Evolutionary conservation across 2,329 filamentous ascomycete genomes (phyloP), one percentile per base, ranked within the genome.

Genomic region (Akanthomyces dipterigenus): DNA sequence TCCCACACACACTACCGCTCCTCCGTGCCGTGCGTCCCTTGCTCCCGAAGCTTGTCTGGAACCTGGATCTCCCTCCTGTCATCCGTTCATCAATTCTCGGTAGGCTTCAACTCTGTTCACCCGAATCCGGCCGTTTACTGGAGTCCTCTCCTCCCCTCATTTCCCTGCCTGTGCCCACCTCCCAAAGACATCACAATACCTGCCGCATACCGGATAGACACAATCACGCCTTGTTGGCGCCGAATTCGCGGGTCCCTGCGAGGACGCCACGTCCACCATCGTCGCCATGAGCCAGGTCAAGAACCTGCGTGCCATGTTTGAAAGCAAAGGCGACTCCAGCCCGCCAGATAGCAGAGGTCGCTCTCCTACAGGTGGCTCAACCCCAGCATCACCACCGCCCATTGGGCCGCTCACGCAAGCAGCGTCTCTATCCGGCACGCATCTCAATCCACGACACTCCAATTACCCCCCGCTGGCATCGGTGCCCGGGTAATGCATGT

Each of bases 241-340:
- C 40, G 20, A 54, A 51, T 22, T 40, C 49, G 58, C 40, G 58
- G 58, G 58, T 54, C 58, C 58, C 31, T 49, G 40, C 58, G 40
- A 54, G 58, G 58, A 60, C 58, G 22, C 49, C 58, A 16, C 58
- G 16, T 48, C 28, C 40, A 54, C 61, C 64, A 64, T 73, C 68
- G 74, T 75, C 74, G 77, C 73, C 70, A 86, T 86, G 83, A 86
- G 86, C 70, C 86, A 83, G 70, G 88, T 90, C 70, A 87, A 82
- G 77, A 90, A 89, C 76, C 84, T 93, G 66, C 82, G 88, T 68
- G 89, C 89, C 70, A 91, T 90, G 82, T 92, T 92, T 73, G 89
- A 93, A 79, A 85, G 86, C 72, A 89, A 85, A 75, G 84, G 82
- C 72, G 83, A 85, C 67, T 78, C 80, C 62, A 87, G 83, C 68